Conservation (phyloP, 352 stramenopile genomes). For the Pythium phragmiticola region DNA sequence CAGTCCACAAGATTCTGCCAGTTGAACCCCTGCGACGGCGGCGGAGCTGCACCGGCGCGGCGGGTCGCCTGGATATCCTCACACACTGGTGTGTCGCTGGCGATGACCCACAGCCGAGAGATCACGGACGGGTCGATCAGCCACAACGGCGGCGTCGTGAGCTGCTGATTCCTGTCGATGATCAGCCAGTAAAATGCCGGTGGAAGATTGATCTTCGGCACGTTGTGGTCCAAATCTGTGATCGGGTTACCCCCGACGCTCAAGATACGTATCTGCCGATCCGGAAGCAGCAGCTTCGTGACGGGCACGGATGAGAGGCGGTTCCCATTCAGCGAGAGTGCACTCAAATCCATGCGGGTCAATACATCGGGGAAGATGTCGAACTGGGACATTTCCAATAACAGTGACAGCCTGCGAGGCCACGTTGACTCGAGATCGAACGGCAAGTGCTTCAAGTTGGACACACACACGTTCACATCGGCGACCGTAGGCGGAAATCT, state of each 20-base stretch:
- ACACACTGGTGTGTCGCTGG: not conserved
- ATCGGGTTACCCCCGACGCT: not conserved
- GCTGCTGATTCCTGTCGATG: not conserved
- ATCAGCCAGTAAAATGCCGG: not conserved
- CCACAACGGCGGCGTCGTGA: not conserved
- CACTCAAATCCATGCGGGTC: not conserved
- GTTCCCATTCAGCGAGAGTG: not conserved
- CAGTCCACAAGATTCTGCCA: slow-evolving; percentile 4
- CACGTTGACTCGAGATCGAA: not conserved
- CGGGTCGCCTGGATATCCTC: not conserved
- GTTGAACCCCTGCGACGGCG: not conserved
- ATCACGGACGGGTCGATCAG: not conserved
- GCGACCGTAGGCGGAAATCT: not conserved
- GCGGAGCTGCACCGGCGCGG: not conserved
- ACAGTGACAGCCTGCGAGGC: not conserved
- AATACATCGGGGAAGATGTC: not conserved
- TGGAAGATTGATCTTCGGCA: not conserved
- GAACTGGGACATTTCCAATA: not conserved
- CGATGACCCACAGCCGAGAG: not conserved
- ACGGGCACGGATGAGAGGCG: not conserved
- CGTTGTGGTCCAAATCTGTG: not conserved
- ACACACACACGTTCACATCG: not conserved
- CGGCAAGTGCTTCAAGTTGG: not conserved
- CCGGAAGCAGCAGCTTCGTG: not conserved
- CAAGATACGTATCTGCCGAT: not conserved